Base-by-base conservation (phyloP, 1,139 yeast genomes). In the Groenewaldozyma auringiensis region DNA sequence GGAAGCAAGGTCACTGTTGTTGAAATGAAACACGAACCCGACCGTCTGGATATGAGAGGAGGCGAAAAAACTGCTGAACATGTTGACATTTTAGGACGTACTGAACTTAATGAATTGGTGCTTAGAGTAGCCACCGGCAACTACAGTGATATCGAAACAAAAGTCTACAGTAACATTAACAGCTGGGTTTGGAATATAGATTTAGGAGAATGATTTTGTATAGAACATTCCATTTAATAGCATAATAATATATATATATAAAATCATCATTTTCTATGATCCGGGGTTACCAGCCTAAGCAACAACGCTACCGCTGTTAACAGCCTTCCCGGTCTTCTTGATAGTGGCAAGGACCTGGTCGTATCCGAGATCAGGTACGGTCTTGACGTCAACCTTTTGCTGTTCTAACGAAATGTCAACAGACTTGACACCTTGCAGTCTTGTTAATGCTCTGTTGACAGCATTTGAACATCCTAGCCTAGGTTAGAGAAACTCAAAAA, bases 61-160 rank as follows among this genome's bases (percentile, higher is more conserved):
- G 98, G 98, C 3, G 95, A 96, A 20, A 85, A 85, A 61, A 92
- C 97, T 1, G 96, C 98, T 0, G 98, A 92, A 58, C 98, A 92
- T 64, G 98, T 92, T 21, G 98, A 94, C 63, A 88, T 92, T 47
- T 71, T 92, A 42, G 98, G 98, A 1, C 81, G 95, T 49, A 88
- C 96, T 0, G 95, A 83, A 61, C 70, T 92, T 61, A 92, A 92
- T 62, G 96, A 92, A 60, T 69, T 89, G 58, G 71, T 92, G 3
- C 70, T 92, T 48, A 76, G 77, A 51, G 89, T 92, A 20, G 96
- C 89, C 2, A 74, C 87, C 40, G 98, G 97, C 0, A 63, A 71
- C 42, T 95, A 94, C 3, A 78, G 77, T 41, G 63, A 69, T 18
- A 84, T 92, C 47, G 69, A 76, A 43, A 81, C 82, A 53, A 69